Percentiles rank a stretch among this genome's conserved stretches.
Conservation (phyloP, 225 moss, liverwort and hornwort species). For the Ulota crispa region DNA sequence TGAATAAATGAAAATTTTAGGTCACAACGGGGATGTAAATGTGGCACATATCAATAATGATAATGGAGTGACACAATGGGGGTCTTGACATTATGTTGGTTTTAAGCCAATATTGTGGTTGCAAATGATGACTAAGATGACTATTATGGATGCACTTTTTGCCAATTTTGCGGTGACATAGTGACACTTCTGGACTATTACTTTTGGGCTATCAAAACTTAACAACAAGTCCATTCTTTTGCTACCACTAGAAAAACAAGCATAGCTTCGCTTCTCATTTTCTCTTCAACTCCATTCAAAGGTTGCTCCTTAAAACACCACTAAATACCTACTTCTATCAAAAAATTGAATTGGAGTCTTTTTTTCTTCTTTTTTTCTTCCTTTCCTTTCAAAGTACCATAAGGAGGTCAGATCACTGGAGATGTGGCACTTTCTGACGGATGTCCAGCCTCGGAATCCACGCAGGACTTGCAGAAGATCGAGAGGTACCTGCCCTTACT, state of each 20-base stretch:
- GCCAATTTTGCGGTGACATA: too few relatives aligned
- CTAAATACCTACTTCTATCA: too few relatives aligned
- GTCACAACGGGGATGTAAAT: not conserved
- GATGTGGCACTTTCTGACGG: constrained; percentile 6
- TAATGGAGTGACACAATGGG: too few relatives aligned
- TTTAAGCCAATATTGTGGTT: too few relatives aligned
- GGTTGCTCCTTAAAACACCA: too few relatives aligned
- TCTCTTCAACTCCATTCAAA: not conserved
- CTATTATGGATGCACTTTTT: too few relatives aligned
- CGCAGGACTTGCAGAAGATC: constrained; percentile 72
- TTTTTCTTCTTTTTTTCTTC: too few relatives aligned
- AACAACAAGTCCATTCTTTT: not conserved
- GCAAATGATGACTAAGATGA: too few relatives aligned
- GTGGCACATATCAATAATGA: not conserved
- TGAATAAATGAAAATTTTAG: not conserved
- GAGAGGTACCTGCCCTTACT: constrained; percentile 85
- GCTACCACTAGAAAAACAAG: not conserved
- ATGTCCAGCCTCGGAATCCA: constrained; percentile 13
- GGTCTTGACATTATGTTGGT: too few relatives aligned
- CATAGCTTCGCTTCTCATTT: not conserved
- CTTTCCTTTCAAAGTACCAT: too few relatives aligned
- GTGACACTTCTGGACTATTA: too few relatives aligned
- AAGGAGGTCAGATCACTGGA: not conserved
- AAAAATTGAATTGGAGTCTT: too few relatives aligned
- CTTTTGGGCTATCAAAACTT: not conserved